Percentiles rank a stretch among this genome's conserved stretches.
Conservation (phyloP, 495 filamentous ascomycete species). For the Hypomontagnella submonticulosa region DNA sequence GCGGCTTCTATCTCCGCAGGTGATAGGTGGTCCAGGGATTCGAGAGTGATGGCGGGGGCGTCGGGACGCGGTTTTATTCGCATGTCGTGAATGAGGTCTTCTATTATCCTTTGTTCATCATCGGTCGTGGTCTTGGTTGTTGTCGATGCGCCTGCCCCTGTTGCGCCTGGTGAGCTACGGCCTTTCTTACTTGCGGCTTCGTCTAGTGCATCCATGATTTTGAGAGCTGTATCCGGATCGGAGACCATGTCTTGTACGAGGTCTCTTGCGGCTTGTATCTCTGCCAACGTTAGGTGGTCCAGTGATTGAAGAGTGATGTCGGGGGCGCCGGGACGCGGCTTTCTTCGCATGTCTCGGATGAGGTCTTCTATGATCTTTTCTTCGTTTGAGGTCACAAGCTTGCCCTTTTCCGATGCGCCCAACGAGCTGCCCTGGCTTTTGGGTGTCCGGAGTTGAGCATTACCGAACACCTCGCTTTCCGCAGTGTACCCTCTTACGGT, state of each 20-base stretch:
- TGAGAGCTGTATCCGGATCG: neutral
- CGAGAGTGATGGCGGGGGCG: neutral
- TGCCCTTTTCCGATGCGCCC: neutral
- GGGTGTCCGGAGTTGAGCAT: no score
- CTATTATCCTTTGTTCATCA: slow-evolving; percentile 6
- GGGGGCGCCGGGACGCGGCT: neutral
- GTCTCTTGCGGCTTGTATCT: slow-evolving; percentile 4
- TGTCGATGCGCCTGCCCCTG: no score
- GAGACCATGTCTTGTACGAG: slow-evolving; percentile 21
- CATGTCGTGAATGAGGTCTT: slow-evolving; percentile 9
- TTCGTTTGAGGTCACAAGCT: slow-evolving; percentile 3
- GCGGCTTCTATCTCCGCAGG: slow-evolving; percentile 4
- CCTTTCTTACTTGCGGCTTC: neutral
- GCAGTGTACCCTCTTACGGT: slow-evolving; percentile 50
- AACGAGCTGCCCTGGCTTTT: no score
- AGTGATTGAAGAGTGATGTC: neutral
- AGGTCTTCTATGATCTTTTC: slow-evolving; percentile 1
- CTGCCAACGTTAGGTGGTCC: slow-evolving; percentile 10
- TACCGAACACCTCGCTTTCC: slow-evolving; percentile 49
- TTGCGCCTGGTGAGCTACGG: no score
- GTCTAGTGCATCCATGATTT: slow-evolving; percentile 3
- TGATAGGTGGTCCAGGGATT: slow-evolving; percentile 10
- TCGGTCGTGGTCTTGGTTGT: no score
- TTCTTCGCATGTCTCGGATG: slow-evolving; percentile 9
- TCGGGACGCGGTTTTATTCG: neutral